These are phyloP conservation scores for Arthrobotrys iridis DNA, from an alignment of 2,329 filamentous ascomycete genomes.

Conservation along the genomic window DNA sequence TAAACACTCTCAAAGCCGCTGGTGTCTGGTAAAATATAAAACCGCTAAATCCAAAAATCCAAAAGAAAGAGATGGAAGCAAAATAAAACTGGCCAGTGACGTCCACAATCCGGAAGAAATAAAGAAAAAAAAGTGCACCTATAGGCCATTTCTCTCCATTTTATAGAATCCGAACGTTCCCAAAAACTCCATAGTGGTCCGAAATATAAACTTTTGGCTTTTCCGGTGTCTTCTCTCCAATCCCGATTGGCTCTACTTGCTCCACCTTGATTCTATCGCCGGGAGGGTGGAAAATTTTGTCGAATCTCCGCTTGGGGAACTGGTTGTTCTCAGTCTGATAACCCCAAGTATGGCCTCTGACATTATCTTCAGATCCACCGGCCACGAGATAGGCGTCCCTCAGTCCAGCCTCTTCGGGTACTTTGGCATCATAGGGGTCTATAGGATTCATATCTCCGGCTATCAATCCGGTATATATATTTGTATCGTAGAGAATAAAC, in stretches of 20 bases:
- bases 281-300: slow-evolving; percentile 50
- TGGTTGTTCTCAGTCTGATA: slow-evolving; percentile 62
- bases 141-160: background rate
- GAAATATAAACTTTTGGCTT: slow-evolving; percentile 43
- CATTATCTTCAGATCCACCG: slow-evolving; percentile 66
- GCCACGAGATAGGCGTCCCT: slow-evolving; percentile 67
- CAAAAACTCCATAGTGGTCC: slow-evolving; percentile 50
- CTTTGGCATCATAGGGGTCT: slow-evolving; percentile 65
- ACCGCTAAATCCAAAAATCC: slow-evolving; percentile 7
- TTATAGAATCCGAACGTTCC: slow-evolving; percentile 38
- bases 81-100: background rate
- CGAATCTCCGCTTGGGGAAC: slow-evolving; percentile 38
- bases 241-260: slow-evolving; percentile 39
- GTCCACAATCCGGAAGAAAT: background rate
- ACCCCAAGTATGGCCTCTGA: slow-evolving; percentile 69
- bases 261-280: slow-evolving; percentile 35
- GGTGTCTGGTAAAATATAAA: background rate
- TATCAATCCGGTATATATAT: slow-evolving; percentile 63
- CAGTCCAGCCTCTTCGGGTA: slow-evolving; percentile 66
- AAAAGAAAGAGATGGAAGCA: too few relatives aligned
- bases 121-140: background rate
- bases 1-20: too few relatives aligned
- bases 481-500: slow-evolving; percentile 62
- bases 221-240: slow-evolving; percentile 36
- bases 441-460: slow-evolving; percentile 71